Percentiles rank a stretch among this genome's conserved stretches.
These are phyloP conservation scores for Colletotrichum costaricense DNA, from an alignment of 2,329 filamentous ascomycete genomes.

Conservation along the genomic window DNA sequence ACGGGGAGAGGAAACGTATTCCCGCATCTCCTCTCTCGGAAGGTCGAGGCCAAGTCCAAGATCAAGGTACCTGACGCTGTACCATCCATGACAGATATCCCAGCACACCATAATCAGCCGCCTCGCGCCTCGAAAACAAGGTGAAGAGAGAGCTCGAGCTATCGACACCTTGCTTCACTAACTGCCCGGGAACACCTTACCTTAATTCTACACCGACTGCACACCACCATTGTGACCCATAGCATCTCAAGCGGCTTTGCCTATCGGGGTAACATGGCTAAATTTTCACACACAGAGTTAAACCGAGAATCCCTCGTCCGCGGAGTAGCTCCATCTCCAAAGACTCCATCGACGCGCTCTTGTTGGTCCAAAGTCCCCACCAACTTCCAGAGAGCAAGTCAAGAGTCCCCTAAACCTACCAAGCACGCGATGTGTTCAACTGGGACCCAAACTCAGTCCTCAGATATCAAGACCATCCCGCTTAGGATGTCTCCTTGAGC, in stretches of 20 bases:
- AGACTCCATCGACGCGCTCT: slow-evolving; percentile 3
- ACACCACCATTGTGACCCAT: not conserved
- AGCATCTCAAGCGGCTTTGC: not conserved
- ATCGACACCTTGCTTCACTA: not conserved
- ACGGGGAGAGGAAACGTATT: not conserved
- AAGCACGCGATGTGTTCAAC: not conserved
- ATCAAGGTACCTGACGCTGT: not conserved
- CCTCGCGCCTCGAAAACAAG: not conserved
- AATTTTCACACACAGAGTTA: not conserved
- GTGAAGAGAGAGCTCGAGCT: not conserved
- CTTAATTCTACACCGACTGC: not conserved
- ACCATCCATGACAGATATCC: not conserved
- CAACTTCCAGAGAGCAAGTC: not conserved
- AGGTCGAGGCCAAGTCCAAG: not conserved
- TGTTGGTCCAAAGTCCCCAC: slow-evolving; percentile 8
- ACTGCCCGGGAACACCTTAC: not conserved
- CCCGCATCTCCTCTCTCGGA: not conserved
- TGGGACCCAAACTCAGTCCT: not conserved
- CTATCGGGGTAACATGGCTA: not conserved
- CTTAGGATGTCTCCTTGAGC: not conserved
- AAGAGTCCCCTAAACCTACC: not conserved
- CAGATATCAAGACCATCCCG: slow-evolving; percentile 4
- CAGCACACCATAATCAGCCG: not conserved
- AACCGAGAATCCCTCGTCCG: not conserved
- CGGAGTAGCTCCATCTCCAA: not conserved